Conservation (phyloP, 2,329 filamentous ascomycete genomes). For the Microsporum ferrugineum region DNA sequence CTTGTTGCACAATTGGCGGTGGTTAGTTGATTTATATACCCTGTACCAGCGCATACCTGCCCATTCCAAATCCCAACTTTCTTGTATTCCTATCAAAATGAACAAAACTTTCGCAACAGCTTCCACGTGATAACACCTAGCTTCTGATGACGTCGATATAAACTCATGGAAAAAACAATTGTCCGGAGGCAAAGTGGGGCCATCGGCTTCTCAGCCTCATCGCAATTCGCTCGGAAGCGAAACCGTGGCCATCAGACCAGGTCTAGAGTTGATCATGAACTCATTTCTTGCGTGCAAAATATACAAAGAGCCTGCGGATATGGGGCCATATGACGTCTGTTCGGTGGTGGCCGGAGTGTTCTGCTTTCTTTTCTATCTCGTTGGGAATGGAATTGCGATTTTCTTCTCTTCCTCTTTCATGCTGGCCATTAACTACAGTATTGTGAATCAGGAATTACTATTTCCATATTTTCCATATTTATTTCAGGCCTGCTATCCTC, state of each 20-base stretch:
- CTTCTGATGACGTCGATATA: conserved; percentile 2
- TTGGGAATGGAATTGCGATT: background rate
- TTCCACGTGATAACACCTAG: background rate
- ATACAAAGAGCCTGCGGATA: background rate
- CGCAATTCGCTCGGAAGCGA: background rate
- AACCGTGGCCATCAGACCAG: background rate
- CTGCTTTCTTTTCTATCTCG: background rate
- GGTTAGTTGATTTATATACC: conserved; percentile 44
- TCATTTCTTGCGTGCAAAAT: background rate
- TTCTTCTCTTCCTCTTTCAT: background rate
- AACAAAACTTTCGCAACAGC: background rate
- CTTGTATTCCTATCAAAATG: background rate
- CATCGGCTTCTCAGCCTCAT: background rate
- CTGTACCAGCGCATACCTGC: background rate
- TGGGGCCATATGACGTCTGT: conserved; percentile 1
- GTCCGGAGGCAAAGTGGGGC: background rate
- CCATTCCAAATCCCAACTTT: background rate
- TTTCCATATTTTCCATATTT: too few relatives aligned
- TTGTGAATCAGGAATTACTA: background rate
- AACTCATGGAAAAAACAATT: background rate
- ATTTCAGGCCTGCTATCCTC: background rate
- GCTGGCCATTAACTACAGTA: background rate
- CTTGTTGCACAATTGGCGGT: conserved; percentile 89
- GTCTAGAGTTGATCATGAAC: background rate
- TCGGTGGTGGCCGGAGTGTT: background rate